phyloP scores from a whole-genome alignment of 176 grass and related monocot species.

The Neostapfia colusana region DNA sequence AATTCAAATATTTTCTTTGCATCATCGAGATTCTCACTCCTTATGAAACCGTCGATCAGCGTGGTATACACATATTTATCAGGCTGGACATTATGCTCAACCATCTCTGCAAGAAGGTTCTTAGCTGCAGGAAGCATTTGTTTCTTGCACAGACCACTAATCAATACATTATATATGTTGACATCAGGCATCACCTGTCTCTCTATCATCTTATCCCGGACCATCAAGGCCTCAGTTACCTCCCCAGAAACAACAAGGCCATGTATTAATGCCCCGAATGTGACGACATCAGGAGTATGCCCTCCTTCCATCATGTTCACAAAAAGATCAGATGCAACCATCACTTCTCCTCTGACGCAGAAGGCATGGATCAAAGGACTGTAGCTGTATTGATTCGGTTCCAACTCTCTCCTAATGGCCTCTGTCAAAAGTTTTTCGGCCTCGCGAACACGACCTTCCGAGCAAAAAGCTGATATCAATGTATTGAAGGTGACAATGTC shows the following conservation, averaged over 20 bases:
- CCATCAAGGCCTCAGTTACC: slow-evolving; percentile 57
- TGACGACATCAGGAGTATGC: slow-evolving; percentile 62
- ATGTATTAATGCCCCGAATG: slow-evolving; percentile 68
- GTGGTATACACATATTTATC: slow-evolving; percentile 88
- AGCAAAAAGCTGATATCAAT: slow-evolving; percentile 62
- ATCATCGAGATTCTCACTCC: slow-evolving; percentile 62
- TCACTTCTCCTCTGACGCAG: slow-evolving; percentile 48
- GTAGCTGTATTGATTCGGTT: slow-evolving; percentile 62
- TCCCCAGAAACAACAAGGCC: slow-evolving; percentile 61
- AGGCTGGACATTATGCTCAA: slow-evolving; percentile 65
- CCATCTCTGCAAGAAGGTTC: slow-evolving; percentile 74
- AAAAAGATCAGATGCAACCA: slow-evolving; percentile 57
- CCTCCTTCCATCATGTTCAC: slow-evolving; percentile 67
- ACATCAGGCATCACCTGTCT: slow-evolving; percentile 59
- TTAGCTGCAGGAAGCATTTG: slow-evolving; percentile 76
- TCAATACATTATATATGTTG: slow-evolving; percentile 79
- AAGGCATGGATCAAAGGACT: slow-evolving; percentile 69
- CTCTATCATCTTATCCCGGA: slow-evolving; percentile 68
- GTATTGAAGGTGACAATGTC: slow-evolving; percentile 72
- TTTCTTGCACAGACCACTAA: slow-evolving; percentile 81
- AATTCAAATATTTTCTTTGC: slow-evolving; percentile 72
- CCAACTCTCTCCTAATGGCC: slow-evolving; percentile 55
- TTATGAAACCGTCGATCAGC: slow-evolving; percentile 80
- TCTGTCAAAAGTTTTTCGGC: slow-evolving; percentile 58
- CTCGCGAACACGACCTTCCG: slow-evolving; percentile 39